Percentiles rank a stretch among this genome's conserved stretches.
Evolutionary conservation across 2,329 filamentous ascomycete genomes (phyloP).

Genomic region (Ceratocystis variospora): DNA sequence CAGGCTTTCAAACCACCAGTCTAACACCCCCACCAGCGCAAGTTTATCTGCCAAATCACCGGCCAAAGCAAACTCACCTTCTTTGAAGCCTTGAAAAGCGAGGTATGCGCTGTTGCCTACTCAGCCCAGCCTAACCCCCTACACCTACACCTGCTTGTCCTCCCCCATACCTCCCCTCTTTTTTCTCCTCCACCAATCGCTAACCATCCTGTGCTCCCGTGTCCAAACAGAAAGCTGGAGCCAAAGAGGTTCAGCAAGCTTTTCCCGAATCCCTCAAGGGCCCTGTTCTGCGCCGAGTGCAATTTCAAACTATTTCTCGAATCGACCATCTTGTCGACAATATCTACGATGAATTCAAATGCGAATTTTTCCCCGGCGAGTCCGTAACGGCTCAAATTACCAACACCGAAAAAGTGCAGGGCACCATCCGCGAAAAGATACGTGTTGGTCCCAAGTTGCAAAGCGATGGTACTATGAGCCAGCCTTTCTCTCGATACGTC

Average conservation of each 20-base stretch:
- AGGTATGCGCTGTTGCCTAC: slow-evolving; percentile 45
- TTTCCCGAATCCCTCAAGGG: slow-evolving; percentile 87
- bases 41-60: slow-evolving; percentile 92
- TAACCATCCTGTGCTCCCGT: slow-evolving; percentile 14
- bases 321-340: slow-evolving; percentile 67
- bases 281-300: slow-evolving; percentile 77
- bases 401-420: slow-evolving; percentile 55
- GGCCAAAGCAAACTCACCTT: slow-evolving; percentile 84
- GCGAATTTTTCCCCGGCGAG: slow-evolving; percentile 84
- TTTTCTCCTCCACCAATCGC: neutral
- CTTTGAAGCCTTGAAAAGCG: slow-evolving; percentile 82
- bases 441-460: slow-evolving; percentile 51
- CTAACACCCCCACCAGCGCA: slow-evolving; percentile 39
- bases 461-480: slow-evolving; percentile 55
- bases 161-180: too few species aligned
- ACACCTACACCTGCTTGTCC: neutral
- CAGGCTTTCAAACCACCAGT: neutral
- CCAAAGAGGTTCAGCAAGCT: slow-evolving; percentile 74
- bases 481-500: slow-evolving; percentile 65
- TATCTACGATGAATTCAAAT: slow-evolving; percentile 66
- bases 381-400: slow-evolving; percentile 59
- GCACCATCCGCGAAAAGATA: slow-evolving; percentile 72
- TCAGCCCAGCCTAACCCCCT: slow-evolving; percentile 19
- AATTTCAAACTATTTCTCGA: slow-evolving; percentile 77
- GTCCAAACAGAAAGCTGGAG: slow-evolving; percentile 51